Percentiles rank a stretch among this genome's conserved stretches.
Conservation (phyloP, 768 basidiomycete genomes). For the Lanmaoa rubissima region DNA sequence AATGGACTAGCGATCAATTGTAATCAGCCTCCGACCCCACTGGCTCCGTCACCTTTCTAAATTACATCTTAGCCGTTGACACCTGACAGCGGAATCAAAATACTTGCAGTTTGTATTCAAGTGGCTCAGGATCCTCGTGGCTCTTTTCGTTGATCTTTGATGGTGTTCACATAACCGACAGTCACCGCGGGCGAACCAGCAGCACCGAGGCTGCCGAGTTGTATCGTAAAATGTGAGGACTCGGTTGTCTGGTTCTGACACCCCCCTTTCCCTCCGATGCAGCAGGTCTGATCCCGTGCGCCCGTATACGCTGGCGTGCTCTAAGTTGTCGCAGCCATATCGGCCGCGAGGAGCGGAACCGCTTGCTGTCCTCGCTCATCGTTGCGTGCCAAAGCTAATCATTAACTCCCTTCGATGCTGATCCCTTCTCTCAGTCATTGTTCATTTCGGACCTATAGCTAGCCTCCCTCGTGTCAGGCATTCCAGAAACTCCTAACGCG, state of each 20-base stretch:
- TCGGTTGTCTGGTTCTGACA: constrained; percentile 3
- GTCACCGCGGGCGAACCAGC: constrained; percentile 14
- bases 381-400: constrained; percentile 33
- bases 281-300: constrained; percentile 8
- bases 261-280: not conserved
- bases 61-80: constrained; percentile 16
- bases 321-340: constrained; percentile 16
- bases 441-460: constrained; percentile 38
- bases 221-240: constrained; percentile 24
- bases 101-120: constrained; percentile 15
- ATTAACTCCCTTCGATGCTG: constrained; percentile 34
- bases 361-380: constrained; percentile 25
- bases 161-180: constrained; percentile 21
- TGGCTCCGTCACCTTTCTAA: constrained; percentile 4
- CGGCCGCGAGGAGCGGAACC: constrained; percentile 28
- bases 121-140: constrained; percentile 1
- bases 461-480: constrained; percentile 37
- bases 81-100: constrained; percentile 33
- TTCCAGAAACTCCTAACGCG: constrained; percentile 31
- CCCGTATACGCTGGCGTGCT: not conserved
- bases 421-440: constrained; percentile 33
- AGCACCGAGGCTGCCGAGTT: constrained; percentile 1
- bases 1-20: constrained; percentile 12
- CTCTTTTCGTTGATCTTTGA: constrained; percentile 24
- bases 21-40: constrained; percentile 17